Evolutionary conservation across 169 alveolate species (phyloP).

Genomic region (Cryptosporidium muris): DNA sequence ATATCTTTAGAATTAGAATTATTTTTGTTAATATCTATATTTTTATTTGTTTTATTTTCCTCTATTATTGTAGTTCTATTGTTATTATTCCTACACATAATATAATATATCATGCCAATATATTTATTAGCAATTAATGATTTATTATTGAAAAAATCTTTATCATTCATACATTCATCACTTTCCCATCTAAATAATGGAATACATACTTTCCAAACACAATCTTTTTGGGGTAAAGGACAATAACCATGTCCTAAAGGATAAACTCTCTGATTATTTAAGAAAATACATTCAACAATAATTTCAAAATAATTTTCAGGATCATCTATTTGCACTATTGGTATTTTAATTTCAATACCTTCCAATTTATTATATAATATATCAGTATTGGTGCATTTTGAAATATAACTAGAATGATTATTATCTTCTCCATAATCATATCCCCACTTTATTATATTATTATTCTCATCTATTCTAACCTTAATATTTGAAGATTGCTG

Average conservation of each 20-base stretch:
- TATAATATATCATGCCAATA: slow-evolving; percentile 23
- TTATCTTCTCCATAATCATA: neutral
- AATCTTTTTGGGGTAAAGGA: slow-evolving; percentile 32
- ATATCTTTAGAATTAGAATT: neutral
- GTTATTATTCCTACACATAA: slow-evolving; percentile 4
- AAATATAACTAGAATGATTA: neutral
- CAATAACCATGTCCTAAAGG: slow-evolving; percentile 42
- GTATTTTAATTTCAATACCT: slow-evolving; percentile 4
- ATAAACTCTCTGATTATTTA: neutral
- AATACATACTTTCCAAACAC: slow-evolving; percentile 30
- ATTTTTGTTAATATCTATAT: neutral
- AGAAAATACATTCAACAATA: slow-evolving; percentile 18
- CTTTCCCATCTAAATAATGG: slow-evolving; percentile 5
- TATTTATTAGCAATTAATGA: neutral
- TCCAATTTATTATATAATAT: neutral
- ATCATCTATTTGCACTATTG: slow-evolving; percentile 9
- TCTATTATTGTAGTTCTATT: neutral
- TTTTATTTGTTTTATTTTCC: neutral
- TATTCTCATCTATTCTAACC: neutral
- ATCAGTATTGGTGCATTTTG: too few relatives aligned
- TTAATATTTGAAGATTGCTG: slow-evolving; percentile 14
- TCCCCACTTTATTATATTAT: neutral
- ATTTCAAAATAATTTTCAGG: neutral
- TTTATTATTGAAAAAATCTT: neutral
- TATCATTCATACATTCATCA: neutral